phyloP scores from a whole-genome alignment of 83 land plant species.

The Picea abies region DNA sequence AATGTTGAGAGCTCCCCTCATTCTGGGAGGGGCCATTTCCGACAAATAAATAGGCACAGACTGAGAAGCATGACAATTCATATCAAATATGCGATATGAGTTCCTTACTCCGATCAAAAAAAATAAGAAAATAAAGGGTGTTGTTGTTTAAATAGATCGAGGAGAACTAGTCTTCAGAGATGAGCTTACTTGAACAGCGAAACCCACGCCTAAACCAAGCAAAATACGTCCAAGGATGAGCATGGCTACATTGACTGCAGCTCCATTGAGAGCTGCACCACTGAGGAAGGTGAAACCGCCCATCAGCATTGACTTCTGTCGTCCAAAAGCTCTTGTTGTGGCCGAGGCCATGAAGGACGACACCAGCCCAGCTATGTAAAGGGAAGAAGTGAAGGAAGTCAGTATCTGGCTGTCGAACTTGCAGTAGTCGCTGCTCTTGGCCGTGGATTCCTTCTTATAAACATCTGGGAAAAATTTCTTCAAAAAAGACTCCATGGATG shows the following conservation, averaged over 20 bases:
- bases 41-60: constrained; percentile 84
- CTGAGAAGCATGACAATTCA: constrained; percentile 20
- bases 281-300: constrained; percentile 47
- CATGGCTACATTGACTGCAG: constrained; percentile 52
- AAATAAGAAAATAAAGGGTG: background rate
- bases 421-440: constrained; percentile 53
- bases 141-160: background rate
- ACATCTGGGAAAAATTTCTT: constrained; percentile 50
- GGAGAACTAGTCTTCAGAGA: no score
- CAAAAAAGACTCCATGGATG: constrained; percentile 53
- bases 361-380: constrained; percentile 58
- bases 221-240: constrained; percentile 67
- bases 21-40: constrained; percentile 86
- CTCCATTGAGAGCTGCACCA: constrained; percentile 55
- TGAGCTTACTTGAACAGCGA: constrained; percentile 54
- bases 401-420: constrained; percentile 55
- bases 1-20: constrained; percentile 81
- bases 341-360: constrained; percentile 44
- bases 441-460: constrained; percentile 10
- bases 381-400: constrained; percentile 69
- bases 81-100: no score
- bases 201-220: constrained; percentile 69
- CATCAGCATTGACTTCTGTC: constrained; percentile 32
- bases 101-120: no score
- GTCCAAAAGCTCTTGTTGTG: constrained; percentile 32